These are phyloP conservation scores for Pyrus communis DNA, from an alignment of 306 rosid species.

Conservation along the genomic window DNA sequence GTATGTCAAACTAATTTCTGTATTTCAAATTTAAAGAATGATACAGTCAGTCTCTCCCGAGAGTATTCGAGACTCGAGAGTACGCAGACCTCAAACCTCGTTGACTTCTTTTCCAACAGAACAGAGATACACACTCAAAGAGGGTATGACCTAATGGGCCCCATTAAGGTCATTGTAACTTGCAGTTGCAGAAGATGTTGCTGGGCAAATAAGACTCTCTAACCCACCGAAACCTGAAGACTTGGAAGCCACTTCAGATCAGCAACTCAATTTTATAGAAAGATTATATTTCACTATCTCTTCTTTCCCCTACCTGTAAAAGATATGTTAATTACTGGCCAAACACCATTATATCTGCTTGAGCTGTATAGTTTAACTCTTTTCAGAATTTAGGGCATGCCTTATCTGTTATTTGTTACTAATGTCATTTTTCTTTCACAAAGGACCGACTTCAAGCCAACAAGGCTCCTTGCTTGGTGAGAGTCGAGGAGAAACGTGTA, in stretches of 20 bases:
- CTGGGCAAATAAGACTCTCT: background rate
- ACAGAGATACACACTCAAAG: background rate
- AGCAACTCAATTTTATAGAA: background rate
- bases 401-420: background rate
- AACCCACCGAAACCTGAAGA: background rate
- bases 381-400: background rate
- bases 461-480: too few relatives aligned
- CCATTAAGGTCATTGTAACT: slow-evolving; percentile 15
- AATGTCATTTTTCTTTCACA: background rate
- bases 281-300: slow-evolving; percentile 4
- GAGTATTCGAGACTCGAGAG: too few relatives aligned
- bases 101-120: background rate
- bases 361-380: background rate
- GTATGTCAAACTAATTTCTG: background rate
- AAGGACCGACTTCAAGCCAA: too few relatives aligned
- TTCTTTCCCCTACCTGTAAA: background rate
- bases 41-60: background rate
- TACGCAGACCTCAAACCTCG: background rate
- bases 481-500: too few relatives aligned
- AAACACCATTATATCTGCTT: background rate
- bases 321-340: background rate
- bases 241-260: background rate
- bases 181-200: slow-evolving; percentile 10
- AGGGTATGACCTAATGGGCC: background rate
- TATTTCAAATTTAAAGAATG: background rate